A percentile compares a stretch with the other conserved stretches of the same genome.
Evolutionary conservation across 1,284 basidiomycete genomes (phyloP).

Genomic region (Fomitopsis pinicola): DNA sequence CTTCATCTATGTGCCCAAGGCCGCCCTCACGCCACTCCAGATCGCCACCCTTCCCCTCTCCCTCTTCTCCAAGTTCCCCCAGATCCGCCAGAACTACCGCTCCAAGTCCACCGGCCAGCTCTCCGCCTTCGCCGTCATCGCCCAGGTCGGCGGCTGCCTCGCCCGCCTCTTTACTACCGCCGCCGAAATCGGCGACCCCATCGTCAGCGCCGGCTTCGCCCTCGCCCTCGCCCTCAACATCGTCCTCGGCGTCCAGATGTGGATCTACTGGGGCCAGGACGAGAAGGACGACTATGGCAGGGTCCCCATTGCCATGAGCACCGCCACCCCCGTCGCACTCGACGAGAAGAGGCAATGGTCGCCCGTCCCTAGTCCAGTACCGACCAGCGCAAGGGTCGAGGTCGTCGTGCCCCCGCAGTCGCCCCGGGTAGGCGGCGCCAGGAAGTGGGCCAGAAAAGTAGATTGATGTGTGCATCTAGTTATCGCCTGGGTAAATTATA

Average conservation of each 20-base stretch:
- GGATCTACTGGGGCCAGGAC: conserved; percentile 74
- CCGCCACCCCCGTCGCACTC: conserved; percentile 12
- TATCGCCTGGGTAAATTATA: background rate
- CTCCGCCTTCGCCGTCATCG: conserved; percentile 82
- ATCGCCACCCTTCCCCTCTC: conserved; percentile 80
- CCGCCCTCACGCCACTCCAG: conserved; percentile 63
- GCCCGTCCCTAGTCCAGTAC: conserved; percentile 4
- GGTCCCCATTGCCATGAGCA: conserved; percentile 9
- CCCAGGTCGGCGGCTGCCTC: conserved; percentile 80
- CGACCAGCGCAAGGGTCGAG: conserved; percentile 32
- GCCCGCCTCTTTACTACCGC: conserved; percentile 88
- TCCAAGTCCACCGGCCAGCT: conserved; percentile 84
- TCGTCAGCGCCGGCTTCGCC: conserved; percentile 79
- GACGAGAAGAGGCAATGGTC: conserved; percentile 27
- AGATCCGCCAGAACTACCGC: conserved; percentile 77
- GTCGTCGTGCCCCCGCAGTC: conserved; percentile 36
- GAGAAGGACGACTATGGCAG: conserved; percentile 31
- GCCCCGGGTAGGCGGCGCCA: conserved; percentile 40
- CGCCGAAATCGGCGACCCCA: conserved; percentile 77
- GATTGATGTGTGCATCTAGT: conserved; percentile 29
- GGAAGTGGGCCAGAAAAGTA: conserved; percentile 70
- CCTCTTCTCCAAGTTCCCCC: conserved; percentile 82
- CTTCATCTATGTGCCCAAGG: conserved; percentile 48
- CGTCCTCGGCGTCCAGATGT: conserved; percentile 78
- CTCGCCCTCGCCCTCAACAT: conserved; percentile 78